These are phyloP conservation scores for Eucalyptus polyanthemos DNA, from an alignment of 345 rosid species.

Conservation along the genomic window DNA sequence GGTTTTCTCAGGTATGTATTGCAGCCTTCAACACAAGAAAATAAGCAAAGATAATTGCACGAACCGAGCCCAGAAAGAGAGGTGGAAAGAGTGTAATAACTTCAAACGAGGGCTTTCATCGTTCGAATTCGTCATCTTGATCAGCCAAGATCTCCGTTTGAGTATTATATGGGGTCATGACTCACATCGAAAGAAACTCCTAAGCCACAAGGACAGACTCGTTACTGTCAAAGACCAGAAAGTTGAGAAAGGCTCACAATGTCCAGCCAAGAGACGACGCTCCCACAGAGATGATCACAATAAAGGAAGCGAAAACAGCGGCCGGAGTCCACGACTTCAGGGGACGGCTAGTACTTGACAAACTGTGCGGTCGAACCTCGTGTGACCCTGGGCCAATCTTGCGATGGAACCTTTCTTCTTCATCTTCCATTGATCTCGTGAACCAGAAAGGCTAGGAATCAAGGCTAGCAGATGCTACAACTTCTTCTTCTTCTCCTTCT, in stretches of 20 bases:
- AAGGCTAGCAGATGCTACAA: neutral
- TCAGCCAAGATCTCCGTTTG: neutral
- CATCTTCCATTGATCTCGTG: neutral
- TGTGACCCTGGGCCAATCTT: neutral
- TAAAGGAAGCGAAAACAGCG: neutral
- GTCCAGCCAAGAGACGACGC: neutral
- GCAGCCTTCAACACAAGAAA: neutral
- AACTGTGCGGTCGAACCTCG: neutral
- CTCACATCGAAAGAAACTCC: neutral
- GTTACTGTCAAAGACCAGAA: neutral
- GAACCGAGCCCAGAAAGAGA: neutral
- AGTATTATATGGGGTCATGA: neutral
- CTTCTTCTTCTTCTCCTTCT: neutral
- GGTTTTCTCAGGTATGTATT: neutral
- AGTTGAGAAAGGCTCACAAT: neutral
- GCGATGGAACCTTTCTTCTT: neutral
- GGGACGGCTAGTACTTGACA: neutral
- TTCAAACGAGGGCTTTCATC: neutral
- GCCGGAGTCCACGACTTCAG: neutral
- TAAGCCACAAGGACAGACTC: neutral
- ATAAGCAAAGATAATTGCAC: neutral
- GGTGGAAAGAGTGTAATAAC: neutral
- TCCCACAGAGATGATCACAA: neutral
- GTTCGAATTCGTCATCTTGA: neutral
- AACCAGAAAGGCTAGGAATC: neutral